These are phyloP conservation scores for Porphyrellus sp. DNA, from an alignment of 1,284 basidiomycete species.

Conservation along the genomic window DNA sequence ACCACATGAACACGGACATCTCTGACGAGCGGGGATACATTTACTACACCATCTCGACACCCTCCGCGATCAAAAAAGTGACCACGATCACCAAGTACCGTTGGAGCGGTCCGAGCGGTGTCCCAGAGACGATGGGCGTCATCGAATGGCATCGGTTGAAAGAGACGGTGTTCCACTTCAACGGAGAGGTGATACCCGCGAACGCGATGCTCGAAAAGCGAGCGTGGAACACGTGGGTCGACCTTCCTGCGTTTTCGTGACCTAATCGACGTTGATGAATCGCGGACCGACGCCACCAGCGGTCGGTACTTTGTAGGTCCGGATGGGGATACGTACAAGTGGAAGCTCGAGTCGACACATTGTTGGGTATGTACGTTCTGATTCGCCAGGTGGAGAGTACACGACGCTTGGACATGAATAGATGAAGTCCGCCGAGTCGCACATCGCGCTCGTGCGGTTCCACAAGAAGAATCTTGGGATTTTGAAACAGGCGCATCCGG, in stretches of 20 bases:
- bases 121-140: conserved; percentile 24
- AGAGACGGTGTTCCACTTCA: conserved; percentile 18
- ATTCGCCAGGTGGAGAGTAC: too few relatives aligned
- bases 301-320: conserved; percentile 29
- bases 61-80: conserved; percentile 14
- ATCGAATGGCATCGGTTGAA: conserved; percentile 29
- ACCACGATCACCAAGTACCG: conserved; percentile 30
- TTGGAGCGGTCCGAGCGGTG: conserved; percentile 10
- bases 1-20: conserved; percentile 26
- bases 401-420: background rate
- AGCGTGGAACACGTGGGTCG: conserved; percentile 13
- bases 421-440: conserved; percentile 17
- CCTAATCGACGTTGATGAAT: background rate
- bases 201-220: conserved; percentile 16
- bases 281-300: conserved; percentile 5
- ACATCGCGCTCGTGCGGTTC: conserved; percentile 17
- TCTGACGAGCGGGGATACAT: conserved; percentile 24
- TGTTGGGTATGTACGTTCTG: conserved; percentile 18
- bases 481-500: conserved; percentile 14
- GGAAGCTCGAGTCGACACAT: conserved; percentile 24
- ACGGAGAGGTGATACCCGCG: conserved; percentile 10
- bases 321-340: conserved; percentile 25
- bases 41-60: conserved; percentile 25
- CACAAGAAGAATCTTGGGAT: conserved; percentile 23
- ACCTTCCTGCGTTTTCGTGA: background rate